Evolutionary conservation across 2,329 filamentous ascomycete species (phyloP), one percentile per base, ranked within the genome.

Genomic region (Beauveria pseudobassiana): DNA sequence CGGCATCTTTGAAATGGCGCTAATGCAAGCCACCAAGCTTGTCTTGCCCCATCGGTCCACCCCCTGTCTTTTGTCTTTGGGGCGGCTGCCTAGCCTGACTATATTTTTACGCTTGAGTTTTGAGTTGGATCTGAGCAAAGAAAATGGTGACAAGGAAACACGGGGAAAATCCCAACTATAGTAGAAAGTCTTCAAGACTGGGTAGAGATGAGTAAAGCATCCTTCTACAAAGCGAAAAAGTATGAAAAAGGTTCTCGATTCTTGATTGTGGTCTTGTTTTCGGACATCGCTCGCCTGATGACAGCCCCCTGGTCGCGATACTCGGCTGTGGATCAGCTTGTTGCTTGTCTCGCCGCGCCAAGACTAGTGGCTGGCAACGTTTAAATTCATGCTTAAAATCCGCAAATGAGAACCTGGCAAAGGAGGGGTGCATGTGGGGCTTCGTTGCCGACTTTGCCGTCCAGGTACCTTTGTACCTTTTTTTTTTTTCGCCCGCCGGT

Each of bases 361-460:
- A 78, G 76, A 67, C 67, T 57, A 71, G 72, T 76, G 74, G 74
- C 76, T 75, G 73, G 72, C 73, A 77, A 78, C 75, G 76, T 75
- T 78, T 78, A 78, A 78, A 78, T 77, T 77, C 76, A 78, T 78
- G 76, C 76, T 78, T 78, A 78, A 78, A 77, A 71, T 66, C 71
- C 67, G 66, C 64, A 63, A 61, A 61, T 57, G 3, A 59, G 45
- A 52, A 46, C n/a, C 55, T 12, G 10, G 7, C 45, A 38, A 38
- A n/a, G 30, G 53, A 22, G 48, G 52, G 26, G 57, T 50, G 49
- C 18, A 4, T 3, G 45, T 57, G 62, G 51, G 43, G 52, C 62
- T 14, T 40, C 40, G 52, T 30, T 61, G 62, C 58, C 62, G 62
- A 56, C 58, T 63, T 61, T 46, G 24, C 58, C 58, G 57, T 63